Percentiles rank a stretch among this genome's conserved stretches.
Conservation (phyloP, 169 alveolate genomes). For the Cryptosporidium muris region DNA sequence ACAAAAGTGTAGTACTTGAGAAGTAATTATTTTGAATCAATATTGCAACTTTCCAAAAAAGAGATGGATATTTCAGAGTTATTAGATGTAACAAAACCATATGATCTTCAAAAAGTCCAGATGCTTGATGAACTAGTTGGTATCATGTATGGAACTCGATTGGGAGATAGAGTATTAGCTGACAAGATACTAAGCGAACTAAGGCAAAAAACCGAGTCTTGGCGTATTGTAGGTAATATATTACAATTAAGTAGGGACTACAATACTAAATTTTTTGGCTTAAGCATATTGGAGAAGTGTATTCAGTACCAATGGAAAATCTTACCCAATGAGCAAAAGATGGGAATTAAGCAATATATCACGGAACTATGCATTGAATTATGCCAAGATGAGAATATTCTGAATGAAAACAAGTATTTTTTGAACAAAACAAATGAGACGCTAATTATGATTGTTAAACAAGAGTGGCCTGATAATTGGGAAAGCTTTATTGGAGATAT, state of each 20-base stretch:
- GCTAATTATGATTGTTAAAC: slow-evolving; percentile 87
- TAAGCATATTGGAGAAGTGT: slow-evolving; percentile 85
- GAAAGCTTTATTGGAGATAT: slow-evolving; percentile 97
- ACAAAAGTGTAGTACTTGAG: too few relatives aligned
- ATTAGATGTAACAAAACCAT: slow-evolving; percentile 85
- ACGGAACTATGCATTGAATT: slow-evolving; percentile 78
- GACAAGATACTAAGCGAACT: slow-evolving; percentile 86
- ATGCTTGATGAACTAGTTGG: slow-evolving; percentile 86
- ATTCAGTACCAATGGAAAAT: slow-evolving; percentile 88
- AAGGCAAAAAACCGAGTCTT: slow-evolving; percentile 86
- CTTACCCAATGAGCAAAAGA: slow-evolving; percentile 83
- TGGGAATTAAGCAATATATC: slow-evolving; percentile 86
- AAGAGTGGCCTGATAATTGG: slow-evolving; percentile 99
- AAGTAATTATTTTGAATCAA: too few relatives aligned
- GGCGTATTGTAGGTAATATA: slow-evolving; percentile 90
- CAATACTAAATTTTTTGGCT: slow-evolving; percentile 88
- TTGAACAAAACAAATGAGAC: slow-evolving; percentile 87
- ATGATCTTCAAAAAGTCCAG: slow-evolving; percentile 84
- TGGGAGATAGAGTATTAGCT: slow-evolving; percentile 84
- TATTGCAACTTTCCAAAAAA: neutral
- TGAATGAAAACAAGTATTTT: slow-evolving; percentile 82
- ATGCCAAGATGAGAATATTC: slow-evolving; percentile 81
- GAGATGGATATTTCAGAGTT: slow-evolving; percentile 73
- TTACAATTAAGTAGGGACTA: slow-evolving; percentile 82
- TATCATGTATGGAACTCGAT: slow-evolving; percentile 85